Percentiles rank a stretch among this genome's conserved stretches.
Conservation (phyloP, 148 eudicot genomes). For the Rhododendron henanense region DNA sequence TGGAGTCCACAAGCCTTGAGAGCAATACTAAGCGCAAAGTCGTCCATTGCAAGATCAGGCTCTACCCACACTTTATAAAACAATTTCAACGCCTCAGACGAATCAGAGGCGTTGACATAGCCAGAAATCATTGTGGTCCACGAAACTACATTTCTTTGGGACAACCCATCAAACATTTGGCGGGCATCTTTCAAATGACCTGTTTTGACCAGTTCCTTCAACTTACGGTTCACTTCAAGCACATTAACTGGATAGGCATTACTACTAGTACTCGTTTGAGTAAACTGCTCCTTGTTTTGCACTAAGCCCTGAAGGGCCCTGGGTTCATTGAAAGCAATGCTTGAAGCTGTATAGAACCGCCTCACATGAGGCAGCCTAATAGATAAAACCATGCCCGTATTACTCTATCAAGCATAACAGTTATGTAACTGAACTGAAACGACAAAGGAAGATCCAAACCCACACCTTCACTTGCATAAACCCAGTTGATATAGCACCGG, state of each 20-base stretch:
- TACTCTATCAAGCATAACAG: not conserved
- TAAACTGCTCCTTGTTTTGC: not conserved
- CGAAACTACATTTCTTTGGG: slow-evolving; percentile 60
- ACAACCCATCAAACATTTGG: slow-evolving; percentile 21
- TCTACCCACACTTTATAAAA: not conserved
- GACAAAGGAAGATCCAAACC: not conserved
- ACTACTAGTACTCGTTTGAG: slow-evolving; percentile 15
- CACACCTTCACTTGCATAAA: not conserved
- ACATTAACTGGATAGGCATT: slow-evolving; percentile 17
- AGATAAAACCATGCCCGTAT: not conserved
- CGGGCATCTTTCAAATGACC: slow-evolving; percentile 61
- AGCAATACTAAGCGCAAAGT: slow-evolving; percentile 18
- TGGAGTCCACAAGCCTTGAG: slow-evolving; percentile 74
- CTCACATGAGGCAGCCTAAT: not conserved
- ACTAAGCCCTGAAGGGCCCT: slow-evolving; percentile 5
- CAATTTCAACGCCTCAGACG: slow-evolving; percentile 38
- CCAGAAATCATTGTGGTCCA: slow-evolving; percentile 82
- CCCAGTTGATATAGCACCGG: not conserved
- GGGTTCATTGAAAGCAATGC: slow-evolving; percentile 18
- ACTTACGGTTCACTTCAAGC: slow-evolving; percentile 35
- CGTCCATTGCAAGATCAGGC: not conserved
- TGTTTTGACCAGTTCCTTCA: slow-evolving; percentile 44
- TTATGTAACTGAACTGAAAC: not conserved
- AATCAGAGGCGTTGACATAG: slow-evolving; percentile 45
- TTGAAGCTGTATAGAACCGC: not conserved